Base-by-base conservation (phyloP, 345 rosid genomes). In the Pugionium cornutum region DNA sequence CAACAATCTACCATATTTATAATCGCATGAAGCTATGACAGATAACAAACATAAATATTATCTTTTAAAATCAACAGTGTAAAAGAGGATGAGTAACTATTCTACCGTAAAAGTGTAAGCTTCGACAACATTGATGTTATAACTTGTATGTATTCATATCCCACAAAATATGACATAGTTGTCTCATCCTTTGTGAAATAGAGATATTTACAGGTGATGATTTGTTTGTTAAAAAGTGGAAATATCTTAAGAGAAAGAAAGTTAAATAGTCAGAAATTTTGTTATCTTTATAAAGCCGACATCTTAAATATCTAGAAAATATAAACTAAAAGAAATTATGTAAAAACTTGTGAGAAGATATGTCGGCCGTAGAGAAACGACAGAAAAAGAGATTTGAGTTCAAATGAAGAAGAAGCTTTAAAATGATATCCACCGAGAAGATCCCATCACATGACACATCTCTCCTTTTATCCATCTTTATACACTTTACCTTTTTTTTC, bases 291-390 rank as follows among this genome's bases (percentile, higher is more conserved):
- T 25, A 39, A 5, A 61, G 50, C 72, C 72, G 72, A 68, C 72
- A 58, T 58, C 35, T 4, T 39, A 58, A 58, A 51, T 58, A 68
- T 68, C 72, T 58, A 7, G 30, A 40, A 49, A 41, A 40, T 32
- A 67, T 18, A 18, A 18, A 18, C 18, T 1, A 34, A 34, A 34
- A 34, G 5, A 5, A 34, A 5, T 34, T 34, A 34, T 33, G 67
- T 51, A 69, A 39, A 60, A 60, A 18, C 47, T 43, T 41, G 10
- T 53, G 49, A 41, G 55, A 70, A 70, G 63, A 70, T 54, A 70
- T 62, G 75, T 70, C 75, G 75, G 75, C 68, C 43, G 36, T 30
- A 53, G 18, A 31, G 44, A 62, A 54, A 57, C 42, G 51, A 70
- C 29, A 18, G 18, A 46, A 37, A 45, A 29, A 6, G 2, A 31